Conservation (phyloP, 2,329 filamentous ascomycete species). For the Emergomyces orientalis region DNA sequence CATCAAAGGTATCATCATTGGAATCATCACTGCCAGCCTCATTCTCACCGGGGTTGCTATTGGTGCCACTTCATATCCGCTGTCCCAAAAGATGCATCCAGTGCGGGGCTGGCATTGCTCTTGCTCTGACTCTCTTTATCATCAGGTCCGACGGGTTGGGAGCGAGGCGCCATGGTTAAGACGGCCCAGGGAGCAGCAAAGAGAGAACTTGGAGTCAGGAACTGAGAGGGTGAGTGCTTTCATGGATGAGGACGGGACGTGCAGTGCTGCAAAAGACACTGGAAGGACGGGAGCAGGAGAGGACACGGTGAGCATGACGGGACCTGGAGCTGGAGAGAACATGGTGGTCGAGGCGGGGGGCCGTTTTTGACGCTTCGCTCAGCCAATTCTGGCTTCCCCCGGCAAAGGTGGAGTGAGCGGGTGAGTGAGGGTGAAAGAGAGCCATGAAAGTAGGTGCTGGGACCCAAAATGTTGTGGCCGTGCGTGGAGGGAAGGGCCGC, state of each 20-base stretch:
- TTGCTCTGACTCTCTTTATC: neutral
- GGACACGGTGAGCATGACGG: neutral
- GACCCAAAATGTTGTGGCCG: neutral
- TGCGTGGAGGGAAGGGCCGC: neutral
- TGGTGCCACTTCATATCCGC: neutral
- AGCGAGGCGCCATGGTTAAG: neutral
- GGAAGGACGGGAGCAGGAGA: neutral
- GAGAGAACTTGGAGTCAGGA: conserved; percentile 2
- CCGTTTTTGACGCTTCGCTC: neutral
- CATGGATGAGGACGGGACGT: neutral
- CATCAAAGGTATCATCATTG: neutral
- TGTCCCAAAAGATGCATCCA: neutral
- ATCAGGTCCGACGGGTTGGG: neutral
- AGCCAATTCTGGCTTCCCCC: neutral
- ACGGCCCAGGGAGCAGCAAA: neutral
- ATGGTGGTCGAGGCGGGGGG: neutral
- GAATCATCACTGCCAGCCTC: neutral
- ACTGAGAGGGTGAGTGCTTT: conserved; percentile 1
- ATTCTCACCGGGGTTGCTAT: neutral
- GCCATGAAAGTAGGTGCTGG: neutral
- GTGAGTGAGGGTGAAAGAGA: neutral
- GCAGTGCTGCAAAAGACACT: neutral
- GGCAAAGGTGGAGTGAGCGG: neutral
- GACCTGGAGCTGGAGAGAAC: conserved; percentile 1
- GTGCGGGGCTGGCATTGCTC: neutral